Conservation (phyloP, 345 rosid species). For the Abelmoschus esculentus region DNA sequence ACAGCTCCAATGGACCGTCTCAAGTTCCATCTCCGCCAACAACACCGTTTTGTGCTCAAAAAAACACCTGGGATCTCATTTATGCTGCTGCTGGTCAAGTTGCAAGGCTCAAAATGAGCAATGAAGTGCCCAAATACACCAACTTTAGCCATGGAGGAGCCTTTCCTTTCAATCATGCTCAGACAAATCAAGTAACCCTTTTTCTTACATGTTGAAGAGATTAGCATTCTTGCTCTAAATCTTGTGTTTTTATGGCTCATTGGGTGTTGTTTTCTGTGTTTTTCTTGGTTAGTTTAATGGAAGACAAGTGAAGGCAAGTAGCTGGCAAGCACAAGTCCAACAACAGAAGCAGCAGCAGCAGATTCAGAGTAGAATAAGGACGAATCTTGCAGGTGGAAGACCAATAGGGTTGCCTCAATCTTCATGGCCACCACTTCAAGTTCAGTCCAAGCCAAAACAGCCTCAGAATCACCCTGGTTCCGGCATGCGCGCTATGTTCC, state of each 20-base stretch:
- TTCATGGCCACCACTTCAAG: constrained; percentile 31
- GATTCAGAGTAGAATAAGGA: constrained; percentile 21
- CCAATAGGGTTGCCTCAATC: constrained; percentile 22
- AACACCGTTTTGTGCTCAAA: constrained; percentile 32
- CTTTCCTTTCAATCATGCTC: neutral
- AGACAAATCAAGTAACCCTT: constrained; percentile 19
- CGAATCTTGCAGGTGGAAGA: neutral
- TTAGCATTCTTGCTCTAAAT: too few relatives aligned
- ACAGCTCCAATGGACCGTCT: constrained; percentile 46
- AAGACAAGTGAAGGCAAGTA: constrained; percentile 12
- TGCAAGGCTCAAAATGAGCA: constrained; percentile 40
- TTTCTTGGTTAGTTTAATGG: neutral
- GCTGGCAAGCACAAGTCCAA: constrained; percentile 15
- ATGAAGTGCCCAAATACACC: constrained; percentile 18
- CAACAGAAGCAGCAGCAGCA: constrained; percentile 12
- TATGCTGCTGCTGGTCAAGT: constrained; percentile 71
- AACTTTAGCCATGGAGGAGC: constrained; percentile 1
- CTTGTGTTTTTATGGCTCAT: neutral
- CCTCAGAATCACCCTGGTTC: constrained; percentile 10
- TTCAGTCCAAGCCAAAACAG: constrained; percentile 6
- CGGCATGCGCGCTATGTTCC: constrained; percentile 21
- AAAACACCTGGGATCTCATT: constrained; percentile 50
- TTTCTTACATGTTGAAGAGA: neutral
- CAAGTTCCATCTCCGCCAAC: constrained; percentile 50
- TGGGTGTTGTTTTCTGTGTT: too few relatives aligned